Base-by-base conservation (phyloP, 441 rosid species). In the Gossypium trilobum region DNA sequence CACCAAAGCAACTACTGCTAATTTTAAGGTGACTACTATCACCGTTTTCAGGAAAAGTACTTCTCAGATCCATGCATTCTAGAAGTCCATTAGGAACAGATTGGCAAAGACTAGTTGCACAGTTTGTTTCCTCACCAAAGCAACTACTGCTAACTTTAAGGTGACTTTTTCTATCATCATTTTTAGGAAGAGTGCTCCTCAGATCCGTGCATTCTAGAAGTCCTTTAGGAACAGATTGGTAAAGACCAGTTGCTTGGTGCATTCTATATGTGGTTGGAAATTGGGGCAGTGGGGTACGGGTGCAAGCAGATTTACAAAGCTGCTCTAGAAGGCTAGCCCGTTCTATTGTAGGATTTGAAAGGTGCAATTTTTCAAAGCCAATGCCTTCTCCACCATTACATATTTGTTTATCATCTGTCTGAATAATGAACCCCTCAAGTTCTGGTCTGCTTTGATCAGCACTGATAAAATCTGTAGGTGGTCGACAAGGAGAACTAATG, bases 61-160 rank as follows among this genome's bases (percentile, higher is more conserved):
- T 78, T 71, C 63, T 74, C 39, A 62, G 62, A 72, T 78, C 83
- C 83, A 80, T 77, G 80, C 82, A 77, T 72, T 89, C 89, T 63
- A 87, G 83, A 73, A 88, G 83, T 63, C 92, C 90, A 73, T 83
- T 81, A 59, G 98, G 93, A 71, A 88, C 81, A 33, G 97, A 88
- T 59, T 82, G 88, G 74, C 85, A 79, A 23, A 81, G 74, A 63
- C 4, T 23, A 54, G 13, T 54, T 33, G 74, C 81, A 73, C 65
- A 67, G 63, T 66, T 39, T 14, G 78, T 68, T 58, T 80, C 90
- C 72, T 82, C 75, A 44, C 76, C 66, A 42, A 81, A 85, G 78
- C 77, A 77, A 77, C 66, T 76, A 54, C 69, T 80, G 76, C 78
- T 71, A 55, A 57, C 77, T 74, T 78, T 84, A 33, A 82, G 73